Evolutionary conservation across 768 basidiomycete species (phyloP).

Genomic region (Tricholoma sp.): DNA sequence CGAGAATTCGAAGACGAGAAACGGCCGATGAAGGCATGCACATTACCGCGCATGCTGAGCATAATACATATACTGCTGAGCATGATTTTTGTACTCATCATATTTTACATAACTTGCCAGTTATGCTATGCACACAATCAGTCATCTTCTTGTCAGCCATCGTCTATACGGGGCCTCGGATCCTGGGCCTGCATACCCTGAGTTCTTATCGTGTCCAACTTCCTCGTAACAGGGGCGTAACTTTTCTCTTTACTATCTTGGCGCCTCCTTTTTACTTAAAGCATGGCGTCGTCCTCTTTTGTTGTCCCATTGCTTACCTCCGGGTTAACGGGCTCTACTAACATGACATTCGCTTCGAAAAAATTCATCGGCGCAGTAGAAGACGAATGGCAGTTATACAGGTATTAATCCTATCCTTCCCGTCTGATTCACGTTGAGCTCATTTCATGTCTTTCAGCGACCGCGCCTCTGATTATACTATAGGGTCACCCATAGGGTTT

Average conservation of each 20-base stretch:
- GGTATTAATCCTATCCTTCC: slow-evolving; percentile 35
- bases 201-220: background rate
- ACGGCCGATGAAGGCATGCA: no score
- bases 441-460: slow-evolving; percentile 42
- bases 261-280: background rate
- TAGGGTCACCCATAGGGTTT: slow-evolving; percentile 79
- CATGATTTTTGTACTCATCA: no score
- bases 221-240: slow-evolving; percentile 1
- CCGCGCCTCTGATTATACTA: slow-evolving; percentile 62
- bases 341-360: slow-evolving; percentile 9
- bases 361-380: slow-evolving; percentile 75
- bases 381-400: slow-evolving; percentile 81
- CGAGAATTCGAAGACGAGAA: no score
- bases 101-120: no score
- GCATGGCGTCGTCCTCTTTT: slow-evolving; percentile 11
- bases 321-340: background rate
- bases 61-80: no score
- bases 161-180: no score
- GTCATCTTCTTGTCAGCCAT: no score
- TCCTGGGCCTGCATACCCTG: background rate
- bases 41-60: no score
- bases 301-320: background rate
- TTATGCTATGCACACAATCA: no score
- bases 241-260: background rate
- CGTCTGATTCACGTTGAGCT: background rate